These are phyloP conservation scores for Candida albicans DNA, from an alignment of 1,139 yeast genomes.

Conservation along the genomic window DNA sequence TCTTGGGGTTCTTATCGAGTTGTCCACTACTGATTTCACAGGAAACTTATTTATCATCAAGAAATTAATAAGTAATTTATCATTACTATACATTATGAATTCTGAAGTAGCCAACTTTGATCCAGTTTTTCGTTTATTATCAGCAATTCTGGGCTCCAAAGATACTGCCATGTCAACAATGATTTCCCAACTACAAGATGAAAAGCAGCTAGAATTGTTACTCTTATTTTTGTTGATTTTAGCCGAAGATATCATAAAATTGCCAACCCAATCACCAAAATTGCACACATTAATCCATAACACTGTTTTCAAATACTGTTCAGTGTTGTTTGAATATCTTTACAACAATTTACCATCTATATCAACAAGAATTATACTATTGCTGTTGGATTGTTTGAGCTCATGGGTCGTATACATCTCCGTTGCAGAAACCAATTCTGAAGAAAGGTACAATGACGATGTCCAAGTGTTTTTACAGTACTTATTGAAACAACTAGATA, in stretches of 20 bases:
- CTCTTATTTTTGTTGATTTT: constrained; percentile 47
- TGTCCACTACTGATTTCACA: constrained; percentile 8
- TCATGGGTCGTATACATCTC: constrained; percentile 38
- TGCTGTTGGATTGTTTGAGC: constrained; percentile 31
- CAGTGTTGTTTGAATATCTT: constrained; percentile 9
- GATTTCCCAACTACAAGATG: constrained; percentile 1
- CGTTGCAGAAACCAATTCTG: constrained; percentile 35
- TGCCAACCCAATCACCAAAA: constrained; percentile 18
- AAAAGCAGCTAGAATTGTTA: constrained; percentile 14
- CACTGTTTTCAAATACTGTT: constrained; percentile 10
- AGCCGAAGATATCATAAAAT: constrained; percentile 55
- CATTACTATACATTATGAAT: constrained; percentile 47
- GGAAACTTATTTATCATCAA: constrained; percentile 27
- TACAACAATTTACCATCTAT: background rate
- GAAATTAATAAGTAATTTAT: constrained; percentile 51
- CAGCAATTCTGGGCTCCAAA: background rate
- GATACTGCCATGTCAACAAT: background rate
- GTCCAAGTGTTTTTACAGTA: constrained; percentile 17
- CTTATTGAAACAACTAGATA: constrained; percentile 24
- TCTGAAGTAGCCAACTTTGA: constrained; percentile 18
- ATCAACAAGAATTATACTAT: constrained; percentile 11
- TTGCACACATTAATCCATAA: constrained; percentile 15
- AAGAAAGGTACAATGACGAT: constrained; percentile 30
- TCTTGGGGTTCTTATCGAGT: constrained; percentile 1
- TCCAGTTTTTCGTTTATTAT: constrained; percentile 8